Evolutionary conservation across 164 flowering plant species (phyloP).

Genomic region (Aristolochia fimbriata): DNA sequence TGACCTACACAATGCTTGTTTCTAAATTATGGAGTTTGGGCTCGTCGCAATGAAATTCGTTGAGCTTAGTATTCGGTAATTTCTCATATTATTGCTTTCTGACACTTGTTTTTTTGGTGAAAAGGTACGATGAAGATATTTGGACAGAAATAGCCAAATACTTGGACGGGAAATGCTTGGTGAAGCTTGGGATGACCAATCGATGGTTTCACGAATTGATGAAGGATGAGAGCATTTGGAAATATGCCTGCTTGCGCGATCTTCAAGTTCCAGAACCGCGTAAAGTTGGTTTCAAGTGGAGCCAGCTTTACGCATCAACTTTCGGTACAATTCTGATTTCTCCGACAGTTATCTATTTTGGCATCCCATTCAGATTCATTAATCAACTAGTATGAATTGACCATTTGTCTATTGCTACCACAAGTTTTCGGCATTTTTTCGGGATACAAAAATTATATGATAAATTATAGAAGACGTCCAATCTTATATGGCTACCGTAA

Average conservation of each 20-base stretch:
- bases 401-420: neutral
- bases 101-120: neutral
- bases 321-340: constrained; percentile 34
- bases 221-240: constrained; percentile 72
- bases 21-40: too few species aligned
- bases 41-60: neutral
- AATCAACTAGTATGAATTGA: too few species aligned
- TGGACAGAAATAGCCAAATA: constrained; percentile 89
- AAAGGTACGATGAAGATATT: constrained; percentile 62
- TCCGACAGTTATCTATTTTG: neutral
- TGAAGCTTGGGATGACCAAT: constrained; percentile 57
- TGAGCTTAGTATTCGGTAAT: neutral
- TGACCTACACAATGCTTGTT: too few species aligned
- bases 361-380: neutral
- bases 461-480: too few species aligned
- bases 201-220: constrained; percentile 62
- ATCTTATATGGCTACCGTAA: too few species aligned
- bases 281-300: constrained; percentile 53
- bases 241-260: constrained; percentile 72
- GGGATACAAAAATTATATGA: too few species aligned
- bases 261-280: constrained; percentile 60
- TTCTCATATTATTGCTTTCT: neutral
- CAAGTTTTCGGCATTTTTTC: neutral
- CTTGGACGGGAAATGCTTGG: constrained; percentile 63
- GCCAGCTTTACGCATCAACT: constrained; percentile 55